Percentiles rank a stretch among this genome's conserved stretches.
These are phyloP conservation scores for Paramecium primaurelia DNA, from an alignment of 73 alveolate genomes.

Conservation along the genomic window DNA sequence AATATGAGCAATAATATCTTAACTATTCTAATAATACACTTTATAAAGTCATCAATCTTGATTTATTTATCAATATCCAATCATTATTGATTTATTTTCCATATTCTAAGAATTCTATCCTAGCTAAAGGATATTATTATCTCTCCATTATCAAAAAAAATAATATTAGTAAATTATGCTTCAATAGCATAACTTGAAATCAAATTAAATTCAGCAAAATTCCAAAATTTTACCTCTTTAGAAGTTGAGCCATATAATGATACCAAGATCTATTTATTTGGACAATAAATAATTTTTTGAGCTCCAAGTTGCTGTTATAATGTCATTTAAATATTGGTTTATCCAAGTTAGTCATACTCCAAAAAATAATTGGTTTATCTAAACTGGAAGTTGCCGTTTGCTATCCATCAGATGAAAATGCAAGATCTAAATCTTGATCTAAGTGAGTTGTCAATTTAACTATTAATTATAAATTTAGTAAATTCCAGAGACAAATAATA, in stretches of 20 bases:
- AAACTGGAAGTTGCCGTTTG: background rate
- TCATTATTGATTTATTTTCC: background rate
- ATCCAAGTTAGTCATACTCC: background rate
- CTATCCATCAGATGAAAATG: background rate
- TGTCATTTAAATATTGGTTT: background rate
- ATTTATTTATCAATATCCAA: background rate
- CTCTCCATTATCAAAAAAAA: background rate
- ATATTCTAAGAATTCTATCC: background rate
- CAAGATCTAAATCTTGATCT: background rate
- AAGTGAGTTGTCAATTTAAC: background rate
- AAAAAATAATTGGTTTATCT: background rate
- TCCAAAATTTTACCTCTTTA: background rate
- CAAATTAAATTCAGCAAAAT: background rate
- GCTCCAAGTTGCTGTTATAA: background rate
- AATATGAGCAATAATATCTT: background rate
- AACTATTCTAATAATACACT: background rate
- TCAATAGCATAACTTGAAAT: background rate
- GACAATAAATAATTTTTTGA: background rate
- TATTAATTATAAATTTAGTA: background rate
- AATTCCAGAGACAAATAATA: background rate
- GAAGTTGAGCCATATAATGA: background rate
- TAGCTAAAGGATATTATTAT: background rate
- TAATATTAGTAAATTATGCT: background rate
- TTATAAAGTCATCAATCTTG: background rate
- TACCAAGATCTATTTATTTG: background rate